Conservation (phyloP, 2,329 filamentous ascomycete genomes). For the Cylindrodendrum hubeiense region DNA sequence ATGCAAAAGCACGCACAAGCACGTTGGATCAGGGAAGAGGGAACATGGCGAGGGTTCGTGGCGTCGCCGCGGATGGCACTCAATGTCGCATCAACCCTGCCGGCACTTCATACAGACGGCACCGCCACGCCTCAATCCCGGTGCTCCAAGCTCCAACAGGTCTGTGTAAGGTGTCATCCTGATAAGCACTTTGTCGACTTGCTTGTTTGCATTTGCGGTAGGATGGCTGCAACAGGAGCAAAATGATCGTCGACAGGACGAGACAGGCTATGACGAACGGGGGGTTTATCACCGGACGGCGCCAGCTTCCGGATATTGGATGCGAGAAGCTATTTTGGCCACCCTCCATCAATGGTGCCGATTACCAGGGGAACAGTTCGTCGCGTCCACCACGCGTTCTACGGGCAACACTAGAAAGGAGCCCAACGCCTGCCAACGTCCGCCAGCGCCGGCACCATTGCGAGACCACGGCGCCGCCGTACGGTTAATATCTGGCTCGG, state of each 20-base stretch:
- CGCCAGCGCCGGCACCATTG: conserved; percentile 29
- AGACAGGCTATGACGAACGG: background rate
- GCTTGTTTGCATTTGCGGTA: background rate
- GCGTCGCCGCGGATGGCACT: conserved; percentile 28
- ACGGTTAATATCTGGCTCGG: conserved; percentile 30
- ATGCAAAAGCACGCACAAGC: background rate
- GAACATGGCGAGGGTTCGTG: conserved; percentile 23
- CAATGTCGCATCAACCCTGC: conserved; percentile 16
- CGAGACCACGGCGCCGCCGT: conserved; percentile 29
- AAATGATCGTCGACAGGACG: background rate
- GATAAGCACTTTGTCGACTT: background rate
- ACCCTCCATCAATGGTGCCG: conserved; percentile 25
- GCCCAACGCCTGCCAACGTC: conserved; percentile 33
- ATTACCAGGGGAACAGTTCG: conserved; percentile 27
- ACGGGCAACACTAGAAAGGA: conserved; percentile 36
- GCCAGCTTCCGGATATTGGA: background rate
- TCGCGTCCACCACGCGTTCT: conserved; percentile 23
- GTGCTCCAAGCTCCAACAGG: background rate
- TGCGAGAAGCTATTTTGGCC: conserved; percentile 28
- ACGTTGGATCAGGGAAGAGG: conserved; percentile 14
- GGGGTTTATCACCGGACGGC: background rate
- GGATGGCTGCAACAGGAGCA: background rate
- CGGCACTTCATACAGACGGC: background rate
- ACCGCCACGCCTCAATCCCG: conserved; percentile 4
- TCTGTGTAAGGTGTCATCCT: background rate